Conservation (phyloP, 2,329 filamentous ascomycete genomes). For the Pyrenophora tritici-repentis region DNA sequence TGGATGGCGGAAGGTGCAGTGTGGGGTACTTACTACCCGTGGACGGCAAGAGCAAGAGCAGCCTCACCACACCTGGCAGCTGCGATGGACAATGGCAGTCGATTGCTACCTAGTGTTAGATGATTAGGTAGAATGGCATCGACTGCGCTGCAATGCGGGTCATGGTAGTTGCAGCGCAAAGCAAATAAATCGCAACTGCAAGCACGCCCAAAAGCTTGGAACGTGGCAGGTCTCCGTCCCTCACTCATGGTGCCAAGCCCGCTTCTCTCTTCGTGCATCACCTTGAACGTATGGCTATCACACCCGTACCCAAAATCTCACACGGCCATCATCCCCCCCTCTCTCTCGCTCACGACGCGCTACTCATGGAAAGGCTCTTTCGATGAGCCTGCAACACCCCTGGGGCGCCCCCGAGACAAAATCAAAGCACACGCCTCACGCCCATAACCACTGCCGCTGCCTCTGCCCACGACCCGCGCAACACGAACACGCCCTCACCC, state of each 20-base stretch:
- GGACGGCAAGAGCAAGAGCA: background rate
- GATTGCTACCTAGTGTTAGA: background rate
- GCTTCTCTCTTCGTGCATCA: conserved; percentile 14
- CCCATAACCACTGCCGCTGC: conserved; percentile 59
- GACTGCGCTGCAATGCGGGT: too few relatives aligned
- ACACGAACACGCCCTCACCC: conserved; percentile 50
- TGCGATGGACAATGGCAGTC: too few relatives aligned
- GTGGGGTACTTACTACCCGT: background rate
- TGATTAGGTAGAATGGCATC: too few relatives aligned
- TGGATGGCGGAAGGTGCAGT: background rate
- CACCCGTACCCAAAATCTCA: conserved; percentile 22
- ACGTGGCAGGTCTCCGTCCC: conserved; percentile 9
- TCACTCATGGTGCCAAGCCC: conserved; percentile 8
- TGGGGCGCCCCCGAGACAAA: conserved; percentile 62
- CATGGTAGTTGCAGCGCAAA: too few relatives aligned
- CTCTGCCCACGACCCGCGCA: conserved; percentile 51
- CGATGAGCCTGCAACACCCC: conserved; percentile 60
- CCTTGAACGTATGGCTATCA: conserved; percentile 22
- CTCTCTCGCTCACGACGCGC: conserved; percentile 38
- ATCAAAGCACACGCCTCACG: conserved; percentile 61
- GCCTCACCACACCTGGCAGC: background rate
- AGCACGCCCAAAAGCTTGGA: background rate
- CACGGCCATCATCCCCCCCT: conserved; percentile 20
- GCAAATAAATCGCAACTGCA: too few relatives aligned
- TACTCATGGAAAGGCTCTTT: conserved; percentile 50